phyloP scores from a whole-genome alignment of 1,284 basidiomycete species.

The Apiotrichum sp. region DNA sequence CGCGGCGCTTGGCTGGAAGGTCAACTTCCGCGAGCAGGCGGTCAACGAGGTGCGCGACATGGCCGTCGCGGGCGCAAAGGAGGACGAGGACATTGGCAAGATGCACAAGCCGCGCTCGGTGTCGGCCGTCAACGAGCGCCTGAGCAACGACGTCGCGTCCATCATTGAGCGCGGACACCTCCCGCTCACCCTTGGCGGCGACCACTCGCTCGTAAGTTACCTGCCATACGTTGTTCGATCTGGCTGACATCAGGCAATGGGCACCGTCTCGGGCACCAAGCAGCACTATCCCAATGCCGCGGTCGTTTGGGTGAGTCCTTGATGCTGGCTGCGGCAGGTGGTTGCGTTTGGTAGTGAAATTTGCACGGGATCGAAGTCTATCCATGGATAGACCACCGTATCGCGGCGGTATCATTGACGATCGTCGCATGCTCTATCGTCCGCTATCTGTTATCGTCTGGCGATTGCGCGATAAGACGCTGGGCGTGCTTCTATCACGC shows the following conservation, averaged over 20 bases:
- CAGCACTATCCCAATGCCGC: slow-evolving; percentile 57
- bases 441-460: too few relatives aligned
- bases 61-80: slow-evolving; percentile 9
- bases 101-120: slow-evolving; percentile 85
- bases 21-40: slow-evolving; percentile 76
- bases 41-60: slow-evolving; percentile 65
- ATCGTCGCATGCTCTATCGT: too few relatives aligned
- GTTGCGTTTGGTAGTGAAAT: too few relatives aligned
- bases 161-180: slow-evolving; percentile 73
- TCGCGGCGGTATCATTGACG: too few relatives aligned
- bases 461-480: too few relatives aligned
- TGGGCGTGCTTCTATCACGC: too few relatives aligned
- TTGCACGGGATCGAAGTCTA: too few relatives aligned
- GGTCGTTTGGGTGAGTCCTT: slow-evolving; percentile 66
- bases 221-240: too few relatives aligned
- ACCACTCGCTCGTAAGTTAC: slow-evolving; percentile 67
- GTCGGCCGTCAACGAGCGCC: slow-evolving; percentile 70
- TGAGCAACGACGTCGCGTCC: slow-evolving; percentile 67
- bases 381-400: too few relatives aligned
- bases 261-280: slow-evolving; percentile 55
- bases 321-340: too few relatives aligned
- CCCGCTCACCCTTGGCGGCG: slow-evolving; percentile 90
- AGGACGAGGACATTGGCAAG: slow-evolving; percentile 76
- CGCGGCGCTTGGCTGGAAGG: slow-evolving; percentile 74
- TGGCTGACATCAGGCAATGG: slow-evolving; percentile 54